Evolutionary conservation across 768 basidiomycete genomes (phyloP).

Genomic region (Coprinopsis sp.): DNA sequence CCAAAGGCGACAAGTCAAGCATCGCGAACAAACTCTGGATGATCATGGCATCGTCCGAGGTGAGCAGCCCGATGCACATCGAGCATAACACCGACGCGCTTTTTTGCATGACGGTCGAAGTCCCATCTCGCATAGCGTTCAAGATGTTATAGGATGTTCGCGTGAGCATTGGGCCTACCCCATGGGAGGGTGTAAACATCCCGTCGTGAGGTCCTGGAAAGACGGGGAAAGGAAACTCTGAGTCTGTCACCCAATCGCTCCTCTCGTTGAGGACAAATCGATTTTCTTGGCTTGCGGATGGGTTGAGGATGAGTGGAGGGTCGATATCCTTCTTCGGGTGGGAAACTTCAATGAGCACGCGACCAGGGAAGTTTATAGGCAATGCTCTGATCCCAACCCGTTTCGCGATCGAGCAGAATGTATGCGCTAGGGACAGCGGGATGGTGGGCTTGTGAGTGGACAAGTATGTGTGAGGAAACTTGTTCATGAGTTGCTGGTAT

Average conservation of each 20-base stretch:
- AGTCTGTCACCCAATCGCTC: conserved; percentile 1
- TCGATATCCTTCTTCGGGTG: conserved; percentile 35
- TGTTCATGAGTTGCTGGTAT: conserved; percentile 39
- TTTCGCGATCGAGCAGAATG: conserved; percentile 51
- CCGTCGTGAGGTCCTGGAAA: conserved; percentile 1
- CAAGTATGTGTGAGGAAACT: conserved; percentile 59
- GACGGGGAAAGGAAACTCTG: conserved; percentile 1
- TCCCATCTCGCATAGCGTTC: conserved; percentile 1
- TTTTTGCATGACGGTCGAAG: not conserved
- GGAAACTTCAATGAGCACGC: conserved; percentile 49
- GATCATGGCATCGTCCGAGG: not conserved
- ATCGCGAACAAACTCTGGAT: not conserved
- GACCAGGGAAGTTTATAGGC: conserved; percentile 53
- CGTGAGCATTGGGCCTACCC: conserved; percentile 12
- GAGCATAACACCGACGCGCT: conserved; percentile 8
- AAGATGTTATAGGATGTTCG: conserved; percentile 16
- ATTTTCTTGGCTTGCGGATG: conserved; percentile 25
- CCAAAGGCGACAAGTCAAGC: not conserved
- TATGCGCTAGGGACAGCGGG: conserved; percentile 56
- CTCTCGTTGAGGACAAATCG: conserved; percentile 22
- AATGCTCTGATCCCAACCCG: conserved; percentile 47
- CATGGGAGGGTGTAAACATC: conserved; percentile 10
- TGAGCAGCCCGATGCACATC: conserved; percentile 5
- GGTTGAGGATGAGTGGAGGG: conserved; percentile 46
- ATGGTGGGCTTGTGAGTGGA: conserved; percentile 44